Percentiles rank a stretch among this genome's conserved stretches.
Conservation (phyloP, 495 filamentous ascomycete species). For the Penicillium subrubescens region DNA sequence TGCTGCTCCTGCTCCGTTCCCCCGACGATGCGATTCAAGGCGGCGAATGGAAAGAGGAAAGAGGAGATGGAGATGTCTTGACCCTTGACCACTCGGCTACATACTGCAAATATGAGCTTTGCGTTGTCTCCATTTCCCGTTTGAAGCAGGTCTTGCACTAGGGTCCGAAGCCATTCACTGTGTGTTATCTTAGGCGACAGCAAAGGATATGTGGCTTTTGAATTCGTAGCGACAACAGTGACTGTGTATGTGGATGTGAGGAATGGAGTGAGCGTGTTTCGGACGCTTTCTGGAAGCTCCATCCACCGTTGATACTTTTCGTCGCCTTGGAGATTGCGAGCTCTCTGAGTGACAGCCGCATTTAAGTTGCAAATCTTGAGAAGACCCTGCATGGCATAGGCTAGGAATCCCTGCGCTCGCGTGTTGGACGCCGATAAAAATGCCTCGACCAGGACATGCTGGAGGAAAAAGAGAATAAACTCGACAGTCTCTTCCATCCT, state of each 20-base stretch:
- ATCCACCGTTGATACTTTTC: conserved; percentile 72
- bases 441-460: conserved; percentile 84
- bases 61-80: conserved; percentile 81
- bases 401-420: conserved; percentile 83
- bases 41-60: conserved; percentile 84
- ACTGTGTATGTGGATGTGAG: conserved; percentile 77
- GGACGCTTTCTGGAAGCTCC: conserved; percentile 68
- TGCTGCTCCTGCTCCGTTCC: conserved; percentile 64
- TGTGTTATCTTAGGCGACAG: conserved; percentile 67
- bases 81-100: conserved; percentile 76
- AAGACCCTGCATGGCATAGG: conserved; percentile 91
- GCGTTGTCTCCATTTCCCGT: conserved; percentile 70
- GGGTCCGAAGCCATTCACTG: conserved; percentile 73
- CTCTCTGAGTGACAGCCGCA: conserved; percentile 53
- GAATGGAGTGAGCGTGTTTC: conserved; percentile 83
- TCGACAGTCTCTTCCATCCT: conserved; percentile 77
- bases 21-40: conserved; percentile 74
- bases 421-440: conserved; percentile 89
- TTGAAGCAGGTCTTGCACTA: conserved; percentile 80
- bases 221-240: conserved; percentile 52
- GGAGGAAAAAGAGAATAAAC: conserved; percentile 82
- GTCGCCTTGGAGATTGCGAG: conserved; percentile 53
- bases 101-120: conserved; percentile 72
- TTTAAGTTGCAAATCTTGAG: conserved; percentile 74
- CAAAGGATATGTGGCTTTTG: conserved; percentile 71